Evolutionary conservation across 1,284 basidiomycete genomes (phyloP).

Genomic region (Cryptococcus neoformans): DNA sequence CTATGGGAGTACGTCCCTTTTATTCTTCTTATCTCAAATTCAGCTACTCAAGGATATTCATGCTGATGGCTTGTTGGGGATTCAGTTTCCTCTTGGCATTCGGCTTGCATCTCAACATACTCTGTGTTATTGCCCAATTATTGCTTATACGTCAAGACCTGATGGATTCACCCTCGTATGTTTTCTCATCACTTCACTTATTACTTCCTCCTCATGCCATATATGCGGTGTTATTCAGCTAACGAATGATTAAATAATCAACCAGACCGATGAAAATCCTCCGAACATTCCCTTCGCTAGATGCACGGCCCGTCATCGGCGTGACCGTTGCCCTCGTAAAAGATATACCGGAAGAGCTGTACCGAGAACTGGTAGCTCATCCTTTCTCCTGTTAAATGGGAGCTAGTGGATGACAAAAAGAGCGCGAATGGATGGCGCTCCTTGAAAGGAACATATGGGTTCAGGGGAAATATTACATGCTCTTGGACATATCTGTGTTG

Average conservation of each 20-base stretch:
- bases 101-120: conserved; percentile 90
- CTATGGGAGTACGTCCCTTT: conserved; percentile 70
- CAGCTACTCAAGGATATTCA: neutral
- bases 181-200: conserved; percentile 5
- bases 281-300: conserved; percentile 88
- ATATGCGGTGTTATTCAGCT: neutral
- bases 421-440: no score
- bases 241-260: neutral
- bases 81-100: conserved; percentile 81
- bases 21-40: neutral
- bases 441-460: no score
- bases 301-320: conserved; percentile 81
- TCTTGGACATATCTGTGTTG: no score
- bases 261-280: conserved; percentile 88
- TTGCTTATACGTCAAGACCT: conserved; percentile 84
- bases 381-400: conserved; percentile 54
- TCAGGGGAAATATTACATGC: no score
- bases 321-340: conserved; percentile 90
- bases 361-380: conserved; percentile 83
- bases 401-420: neutral
- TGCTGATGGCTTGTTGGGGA: neutral
- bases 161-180: conserved; percentile 75
- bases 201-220: neutral
- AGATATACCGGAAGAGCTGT: conserved; percentile 82
- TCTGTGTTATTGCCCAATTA: conserved; percentile 94